These are phyloP conservation scores for Pseudonectria foliicola DNA, from an alignment of 2,329 filamentous ascomycete genomes.

Conservation along the genomic window DNA sequence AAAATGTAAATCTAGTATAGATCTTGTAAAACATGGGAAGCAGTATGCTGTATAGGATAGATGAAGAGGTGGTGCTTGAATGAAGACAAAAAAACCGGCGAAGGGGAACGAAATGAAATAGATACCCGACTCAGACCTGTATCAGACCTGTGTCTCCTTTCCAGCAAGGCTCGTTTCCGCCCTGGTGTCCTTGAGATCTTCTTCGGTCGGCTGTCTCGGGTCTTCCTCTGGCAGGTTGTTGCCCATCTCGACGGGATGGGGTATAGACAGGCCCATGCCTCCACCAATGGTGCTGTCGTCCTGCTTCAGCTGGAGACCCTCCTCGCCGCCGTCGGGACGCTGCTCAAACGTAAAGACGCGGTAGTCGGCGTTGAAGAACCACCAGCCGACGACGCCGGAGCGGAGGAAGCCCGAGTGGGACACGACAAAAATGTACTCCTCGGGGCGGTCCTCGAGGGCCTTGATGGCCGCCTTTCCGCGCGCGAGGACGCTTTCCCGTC, in stretches of 20 bases:
- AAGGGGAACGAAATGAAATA: background rate
- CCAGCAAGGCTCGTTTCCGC: too few species aligned
- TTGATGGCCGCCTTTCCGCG: conserved; percentile 46
- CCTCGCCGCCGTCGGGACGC: conserved; percentile 28
- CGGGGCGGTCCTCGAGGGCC: conserved; percentile 44
- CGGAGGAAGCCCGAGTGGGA: conserved; percentile 58
- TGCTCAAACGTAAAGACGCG: conserved; percentile 51
- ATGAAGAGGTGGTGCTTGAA: conserved; percentile 3
- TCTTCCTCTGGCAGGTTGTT: conserved; percentile 30
- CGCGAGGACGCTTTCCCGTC: conserved; percentile 42
- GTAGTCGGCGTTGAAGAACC: conserved; percentile 57
- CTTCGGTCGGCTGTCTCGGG: background rate
- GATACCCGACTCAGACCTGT: conserved; percentile 6
- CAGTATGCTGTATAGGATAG: conserved; percentile 9
- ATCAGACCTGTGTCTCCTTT: too few species aligned
- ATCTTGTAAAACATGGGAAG: background rate
- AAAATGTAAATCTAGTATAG: conserved; percentile 1
- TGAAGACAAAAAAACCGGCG: background rate
- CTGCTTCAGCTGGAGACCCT: conserved; percentile 34
- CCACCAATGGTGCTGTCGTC: conserved; percentile 33
- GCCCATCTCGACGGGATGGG: conserved; percentile 31
- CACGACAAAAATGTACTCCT: conserved; percentile 58
- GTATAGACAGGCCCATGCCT: conserved; percentile 30
- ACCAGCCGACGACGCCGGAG: conserved; percentile 46
- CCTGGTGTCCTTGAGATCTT: background rate